Conservation (phyloP, 2,329 filamentous ascomycete genomes). For the Ploettnerulaceae sp. region DNA sequence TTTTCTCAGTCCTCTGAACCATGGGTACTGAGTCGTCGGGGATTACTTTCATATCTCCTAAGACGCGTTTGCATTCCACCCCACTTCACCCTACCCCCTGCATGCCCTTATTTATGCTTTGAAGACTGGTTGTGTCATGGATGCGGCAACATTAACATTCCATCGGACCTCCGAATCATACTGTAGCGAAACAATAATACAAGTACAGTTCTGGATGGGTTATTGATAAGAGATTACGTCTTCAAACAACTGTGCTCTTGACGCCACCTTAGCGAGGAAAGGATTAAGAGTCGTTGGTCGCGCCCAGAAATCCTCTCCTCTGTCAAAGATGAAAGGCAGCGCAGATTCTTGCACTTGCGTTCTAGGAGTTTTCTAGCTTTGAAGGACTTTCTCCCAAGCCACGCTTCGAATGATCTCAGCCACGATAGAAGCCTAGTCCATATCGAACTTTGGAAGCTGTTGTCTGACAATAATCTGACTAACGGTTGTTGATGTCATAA, state of each 20-base stretch:
- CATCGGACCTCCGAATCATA: background rate
- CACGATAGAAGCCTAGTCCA: background rate
- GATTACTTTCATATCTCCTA: background rate
- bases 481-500: no score
- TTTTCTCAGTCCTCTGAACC: no score
- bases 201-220: no score
- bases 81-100: background rate
- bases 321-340: no score
- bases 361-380: background rate
- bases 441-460: no score
- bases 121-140: background rate
- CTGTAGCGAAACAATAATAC: no score
- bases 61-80: background rate
- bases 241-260: conserved; percentile 4
- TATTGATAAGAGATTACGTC: conserved; percentile 11
- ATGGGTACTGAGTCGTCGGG: no score
- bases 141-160: background rate
- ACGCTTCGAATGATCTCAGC: background rate
- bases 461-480: no score
- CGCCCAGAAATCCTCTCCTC: background rate
- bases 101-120: no score
- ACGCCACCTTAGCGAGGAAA: background rate
- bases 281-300: background rate
- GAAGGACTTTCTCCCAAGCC: background rate
- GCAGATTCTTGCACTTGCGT: background rate